phyloP scores from a whole-genome alignment of 306 rosid genomes.

The Acacia melanoxylon region DNA sequence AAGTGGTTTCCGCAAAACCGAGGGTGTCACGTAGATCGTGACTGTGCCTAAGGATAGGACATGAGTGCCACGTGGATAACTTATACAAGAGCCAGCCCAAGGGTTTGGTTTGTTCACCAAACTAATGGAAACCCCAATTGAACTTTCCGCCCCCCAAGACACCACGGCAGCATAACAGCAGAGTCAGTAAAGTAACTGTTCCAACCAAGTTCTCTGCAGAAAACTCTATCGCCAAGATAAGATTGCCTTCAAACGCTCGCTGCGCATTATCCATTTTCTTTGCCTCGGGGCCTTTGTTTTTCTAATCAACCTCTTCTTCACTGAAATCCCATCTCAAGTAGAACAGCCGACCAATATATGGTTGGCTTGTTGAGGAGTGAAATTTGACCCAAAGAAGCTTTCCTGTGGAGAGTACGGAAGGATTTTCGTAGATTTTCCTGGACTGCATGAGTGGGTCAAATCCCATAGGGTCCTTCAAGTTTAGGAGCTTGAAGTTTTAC shows the following conservation, averaged over 20 bases:
- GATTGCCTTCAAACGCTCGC: neutral
- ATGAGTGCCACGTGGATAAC: conserved; percentile 30
- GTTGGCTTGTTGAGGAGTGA: neutral
- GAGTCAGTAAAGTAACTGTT: neutral
- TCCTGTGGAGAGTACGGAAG: neutral
- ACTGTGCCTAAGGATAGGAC: neutral
- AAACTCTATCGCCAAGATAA: conserved; percentile 10
- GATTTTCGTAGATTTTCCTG: conserved; percentile 3
- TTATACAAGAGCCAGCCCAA: neutral
- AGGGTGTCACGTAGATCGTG: neutral
- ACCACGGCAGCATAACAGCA: neutral
- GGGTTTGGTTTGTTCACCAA: no score
- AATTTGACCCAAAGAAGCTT: neutral
- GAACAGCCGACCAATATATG: neutral
- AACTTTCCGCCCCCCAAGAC: neutral
- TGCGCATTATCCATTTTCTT: neutral
- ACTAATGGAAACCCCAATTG: neutral
- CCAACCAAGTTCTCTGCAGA: neutral
- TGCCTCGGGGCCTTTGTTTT: neutral
- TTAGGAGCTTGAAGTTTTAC: conserved; percentile 57
- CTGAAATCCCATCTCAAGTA: neutral
- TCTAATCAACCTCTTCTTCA: neutral
- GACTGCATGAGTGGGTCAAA: conserved; percentile 88
- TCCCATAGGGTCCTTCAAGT: conserved; percentile 53
- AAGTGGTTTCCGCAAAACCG: neutral